Evolutionary conservation across 78 protist genomes (phyloP), one percentile per base, ranked within the genome.

Genomic region (Cyanophora paradoxa): DNA sequence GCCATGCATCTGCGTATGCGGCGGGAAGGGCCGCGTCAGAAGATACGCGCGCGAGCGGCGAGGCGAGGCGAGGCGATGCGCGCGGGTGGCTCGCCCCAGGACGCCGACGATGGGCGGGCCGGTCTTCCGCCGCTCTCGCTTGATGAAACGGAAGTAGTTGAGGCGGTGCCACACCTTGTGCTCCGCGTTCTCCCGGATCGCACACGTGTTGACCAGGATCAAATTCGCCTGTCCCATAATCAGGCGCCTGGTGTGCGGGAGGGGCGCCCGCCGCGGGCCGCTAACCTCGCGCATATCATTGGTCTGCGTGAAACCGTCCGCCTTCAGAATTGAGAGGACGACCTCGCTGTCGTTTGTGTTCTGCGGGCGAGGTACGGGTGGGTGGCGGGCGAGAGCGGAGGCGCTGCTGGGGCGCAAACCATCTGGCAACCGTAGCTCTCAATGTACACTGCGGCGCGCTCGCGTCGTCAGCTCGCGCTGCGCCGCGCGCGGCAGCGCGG

Each of bases 361-460:
- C n/a, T n/a, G n/a, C n/a, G n/a, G n/a, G n/a, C n/a, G n/a, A n/a
- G n/a, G n/a, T n/a, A n/a, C n/a, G n/a, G n/a, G n/a, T n/a, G n/a
- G n/a, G n/a, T n/a, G n/a, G n/a, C n/a, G n/a, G n/a, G n/a, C n/a
- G n/a, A n/a, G n/a, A n/a, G n/a, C n/a, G n/a, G n/a, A n/a, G n/a
- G n/a, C n/a, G n/a, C n/a, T n/a, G n/a, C n/a, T n/a, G n/a, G n/a
- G n/a, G n/a, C n/a, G n/a, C n/a, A n/a, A n/a, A n/a, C n/a, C 74
- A 68, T 68, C 41, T 67, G 73, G 36, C 71, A 64, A 16, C 71
- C 71, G 31, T 64, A 64, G 30, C 54, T 64, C 33, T 64, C 71
- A 0, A 64, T n/a, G 14, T 8, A 59, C 11, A 59, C n/a, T n/a
- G n/a, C n/a, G n/a, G n/a, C n/a, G n/a, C n/a, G n/a, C n/a, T n/a